phyloP scores from a whole-genome alignment of 371 early-diverging fungal species.

The Rhizopus delemar region DNA sequence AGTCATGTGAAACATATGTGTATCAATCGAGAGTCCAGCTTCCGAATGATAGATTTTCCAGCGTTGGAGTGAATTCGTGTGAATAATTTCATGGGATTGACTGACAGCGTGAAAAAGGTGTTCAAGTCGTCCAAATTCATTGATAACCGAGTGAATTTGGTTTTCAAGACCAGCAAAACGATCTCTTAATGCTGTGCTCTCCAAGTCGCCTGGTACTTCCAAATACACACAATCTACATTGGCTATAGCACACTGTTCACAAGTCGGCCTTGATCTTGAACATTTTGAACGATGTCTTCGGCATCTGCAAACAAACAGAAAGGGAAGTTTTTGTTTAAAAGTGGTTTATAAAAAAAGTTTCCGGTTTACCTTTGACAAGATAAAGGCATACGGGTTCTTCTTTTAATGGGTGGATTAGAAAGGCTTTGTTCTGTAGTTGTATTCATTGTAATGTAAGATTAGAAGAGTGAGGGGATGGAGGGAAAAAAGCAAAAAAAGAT shows the following conservation, averaged over 20 bases:
- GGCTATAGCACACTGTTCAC: conserved; percentile 40
- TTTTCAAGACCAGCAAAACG: conserved; percentile 44
- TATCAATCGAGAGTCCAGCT: conserved; percentile 41
- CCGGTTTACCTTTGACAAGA: conserved; percentile 48
- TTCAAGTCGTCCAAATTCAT: conserved; percentile 42
- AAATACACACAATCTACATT: conserved; percentile 39
- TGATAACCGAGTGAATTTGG: conserved; percentile 42
- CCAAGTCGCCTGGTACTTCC: conserved; percentile 50
- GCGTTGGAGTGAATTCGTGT: conserved; percentile 19
- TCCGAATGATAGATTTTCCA: conserved; percentile 30
- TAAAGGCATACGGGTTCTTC: conserved; percentile 44
- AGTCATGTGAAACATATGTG: conserved; percentile 40
- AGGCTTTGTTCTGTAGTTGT: not conserved
- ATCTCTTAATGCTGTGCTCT: conserved; percentile 48
- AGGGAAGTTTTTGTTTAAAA: no score
- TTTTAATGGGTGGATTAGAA: conserved; percentile 27
- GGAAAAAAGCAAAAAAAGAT: not conserved
- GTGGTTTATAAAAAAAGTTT: not conserved
- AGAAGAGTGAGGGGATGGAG: no score
- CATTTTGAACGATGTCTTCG: conserved; percentile 51
- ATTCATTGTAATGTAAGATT: conserved; percentile 3
- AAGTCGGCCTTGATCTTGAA: conserved; percentile 42
- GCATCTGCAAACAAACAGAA: conserved; percentile 23
- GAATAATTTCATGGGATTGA: conserved; percentile 10
- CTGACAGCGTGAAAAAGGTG: conserved; percentile 23